phyloP scores from a whole-genome alignment of 78 protist species.

The Guillardia theta region DNA sequence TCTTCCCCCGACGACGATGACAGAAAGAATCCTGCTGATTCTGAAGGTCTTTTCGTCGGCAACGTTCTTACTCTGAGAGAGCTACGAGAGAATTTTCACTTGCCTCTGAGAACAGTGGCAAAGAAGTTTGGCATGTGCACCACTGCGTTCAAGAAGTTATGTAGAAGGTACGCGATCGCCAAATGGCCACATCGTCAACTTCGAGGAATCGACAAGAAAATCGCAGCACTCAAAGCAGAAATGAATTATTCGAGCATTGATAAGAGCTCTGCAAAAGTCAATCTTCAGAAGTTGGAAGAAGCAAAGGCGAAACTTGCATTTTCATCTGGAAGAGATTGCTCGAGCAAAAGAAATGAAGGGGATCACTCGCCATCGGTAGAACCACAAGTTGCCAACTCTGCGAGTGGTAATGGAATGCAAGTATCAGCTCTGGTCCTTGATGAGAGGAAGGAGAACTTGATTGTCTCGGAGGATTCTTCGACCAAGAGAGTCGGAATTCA shows the following conservation, averaged over 20 bases:
- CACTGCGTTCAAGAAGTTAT: conserved; percentile 28
- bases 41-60: background rate
- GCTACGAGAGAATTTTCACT: background rate
- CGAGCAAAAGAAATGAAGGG: background rate
- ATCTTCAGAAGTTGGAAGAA: background rate
- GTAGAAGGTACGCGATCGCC: conserved; percentile 2
- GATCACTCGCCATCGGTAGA: background rate
- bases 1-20: background rate
- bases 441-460: background rate
- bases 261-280: too few relatives aligned
- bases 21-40: background rate
- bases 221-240: conserved; percentile 11
- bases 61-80: background rate
- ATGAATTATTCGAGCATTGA: background rate
- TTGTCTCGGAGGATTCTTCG: background rate
- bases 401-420: too few relatives aligned
- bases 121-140: conserved; percentile 13
- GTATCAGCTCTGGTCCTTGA: too few relatives aligned
- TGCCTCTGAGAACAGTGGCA: background rate
- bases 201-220: conserved; percentile 25
- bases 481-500: background rate
- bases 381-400: background rate
- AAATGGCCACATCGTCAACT: conserved; percentile 42
- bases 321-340: too few relatives aligned
- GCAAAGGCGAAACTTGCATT: background rate